Base-by-base conservation (phyloP, 768 basidiomycete species). In the Hemileccinum rubropunctum region DNA sequence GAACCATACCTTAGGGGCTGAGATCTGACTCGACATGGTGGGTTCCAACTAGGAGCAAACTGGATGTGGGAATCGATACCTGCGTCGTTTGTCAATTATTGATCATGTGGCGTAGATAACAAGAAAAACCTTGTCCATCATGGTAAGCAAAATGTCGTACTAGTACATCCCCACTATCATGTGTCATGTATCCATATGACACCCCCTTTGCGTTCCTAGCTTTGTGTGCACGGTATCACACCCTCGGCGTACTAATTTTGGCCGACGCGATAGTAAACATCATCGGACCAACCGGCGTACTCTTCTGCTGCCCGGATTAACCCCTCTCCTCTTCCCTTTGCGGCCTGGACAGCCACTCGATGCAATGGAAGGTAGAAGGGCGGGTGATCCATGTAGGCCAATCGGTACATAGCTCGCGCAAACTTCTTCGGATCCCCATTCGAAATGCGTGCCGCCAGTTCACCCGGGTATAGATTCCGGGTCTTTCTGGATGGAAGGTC, bases 281-380 rank as follows among this genome's bases (percentile, higher is more conserved):
- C 52, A 18, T 64, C 58, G 6, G 64, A 66, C 64, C 64, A 64
- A 47, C 46, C 51, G 32, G 60, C 64, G 17, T 66, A 66, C 40
- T 63, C 45, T 46, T 64, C 52, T 20, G 52, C 63, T 9, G 64
- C 33, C 28, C 37, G 50, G 18, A 64, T 58, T 13, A 64, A 50
- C 27, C 20, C 47, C n/a, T 66, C 45, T 18, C 64, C 64, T 35
- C 21, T 66, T 30, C 28, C 38, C 36, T 45, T 63, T 39, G 58
- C 61, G 8, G 63, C 61, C 28, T 48, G 50, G 26, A 64, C 33
- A 4, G 64, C 52, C 18, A 51, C 56, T 15, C 51, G 53, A 27
- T 66, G 63, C 47, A 64, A 34, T 17, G 63, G 63, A 21, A 64
- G 43, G 42, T 56, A 57, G n/a, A 63, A 55, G 14, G 63, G 63